Conservation (phyloP, 768 basidiomycete species). For the Boletus speciosus region DNA sequence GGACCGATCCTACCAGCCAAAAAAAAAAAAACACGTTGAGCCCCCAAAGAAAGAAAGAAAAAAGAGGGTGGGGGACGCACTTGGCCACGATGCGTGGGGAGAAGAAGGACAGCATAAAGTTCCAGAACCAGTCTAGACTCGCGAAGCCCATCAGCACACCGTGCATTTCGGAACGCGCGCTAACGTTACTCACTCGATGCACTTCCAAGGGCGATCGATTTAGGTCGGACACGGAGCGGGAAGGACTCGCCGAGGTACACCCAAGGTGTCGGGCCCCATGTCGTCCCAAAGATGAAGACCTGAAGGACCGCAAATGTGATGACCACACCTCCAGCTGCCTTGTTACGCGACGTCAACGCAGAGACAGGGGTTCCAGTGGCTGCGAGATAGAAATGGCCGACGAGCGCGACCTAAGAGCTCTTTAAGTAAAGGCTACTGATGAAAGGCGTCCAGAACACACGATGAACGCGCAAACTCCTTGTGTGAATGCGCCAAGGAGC, state of each 20-base stretch:
- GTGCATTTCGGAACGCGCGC: not conserved
- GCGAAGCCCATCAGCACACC: conserved; percentile 4
- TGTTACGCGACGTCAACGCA: conserved; percentile 54
- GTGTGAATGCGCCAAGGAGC: conserved; percentile 56
- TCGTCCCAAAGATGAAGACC: conserved; percentile 65
- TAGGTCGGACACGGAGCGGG: conserved; percentile 76
- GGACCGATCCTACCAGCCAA: conserved; percentile 54
- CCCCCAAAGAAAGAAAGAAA: too few species aligned
- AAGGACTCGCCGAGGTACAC: conserved; percentile 79
- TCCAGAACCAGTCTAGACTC: conserved; percentile 61
- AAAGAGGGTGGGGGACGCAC: conserved; percentile 29
- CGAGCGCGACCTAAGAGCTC: conserved; percentile 56
- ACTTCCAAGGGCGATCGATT: conserved; percentile 74
- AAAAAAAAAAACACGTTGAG: not conserved
- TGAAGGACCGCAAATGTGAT: conserved; percentile 80
- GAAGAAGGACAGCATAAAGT: conserved; percentile 72
- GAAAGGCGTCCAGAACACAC: conserved; percentile 32
- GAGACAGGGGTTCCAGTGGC: conserved; percentile 44
- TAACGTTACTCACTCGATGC: conserved; percentile 38
- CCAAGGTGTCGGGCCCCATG: conserved; percentile 78
- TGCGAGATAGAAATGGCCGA: conserved; percentile 66
- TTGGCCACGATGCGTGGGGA: conserved; percentile 59
- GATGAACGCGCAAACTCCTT: conserved; percentile 61
- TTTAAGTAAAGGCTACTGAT: not conserved
- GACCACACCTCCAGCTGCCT: conserved; percentile 57